These are phyloP conservation scores for Mytilinidion resinicola DNA, from an alignment of 495 filamentous ascomycete species.

Conservation along the genomic window DNA sequence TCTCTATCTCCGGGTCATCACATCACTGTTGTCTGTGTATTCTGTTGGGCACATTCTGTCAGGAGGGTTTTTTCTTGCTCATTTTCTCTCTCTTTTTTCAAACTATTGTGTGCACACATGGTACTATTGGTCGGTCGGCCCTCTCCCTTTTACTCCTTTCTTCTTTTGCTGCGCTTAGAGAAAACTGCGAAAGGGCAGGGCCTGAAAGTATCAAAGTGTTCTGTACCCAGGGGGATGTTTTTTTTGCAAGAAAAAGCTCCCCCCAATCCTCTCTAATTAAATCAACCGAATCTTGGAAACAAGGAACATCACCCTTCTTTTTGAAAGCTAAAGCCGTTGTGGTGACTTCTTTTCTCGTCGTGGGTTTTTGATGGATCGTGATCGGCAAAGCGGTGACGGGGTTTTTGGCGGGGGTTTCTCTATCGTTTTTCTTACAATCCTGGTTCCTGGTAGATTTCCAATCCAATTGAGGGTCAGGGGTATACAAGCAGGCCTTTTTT, in stretches of 20 bases:
- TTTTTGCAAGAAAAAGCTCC: background rate
- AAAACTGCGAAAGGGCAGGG: slow-evolving; percentile 16
- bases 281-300: slow-evolving; percentile 12
- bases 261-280: slow-evolving; percentile 16
- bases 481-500: too few species aligned
- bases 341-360: too few species aligned
- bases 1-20: slow-evolving; percentile 15
- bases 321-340: too few species aligned
- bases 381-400: too few species aligned
- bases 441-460: too few species aligned
- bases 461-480: too few species aligned
- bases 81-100: slow-evolving; percentile 6
- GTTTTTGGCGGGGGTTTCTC: too few species aligned
- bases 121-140: slow-evolving; percentile 1
- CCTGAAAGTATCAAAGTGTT: slow-evolving; percentile 8
- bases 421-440: too few species aligned
- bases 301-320: background rate
- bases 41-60: slow-evolving; percentile 15
- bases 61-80: slow-evolving; percentile 1
- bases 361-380: too few species aligned
- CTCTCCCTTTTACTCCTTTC: slow-evolving; percentile 3
- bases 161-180: slow-evolving; percentile 6
- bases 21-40: slow-evolving; percentile 13
- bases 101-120: slow-evolving; percentile 1
- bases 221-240: slow-evolving; percentile 5